Evolutionary conservation across 2,329 filamentous ascomycete genomes (phyloP).

Genomic region (Trichoderma sp.): DNA sequence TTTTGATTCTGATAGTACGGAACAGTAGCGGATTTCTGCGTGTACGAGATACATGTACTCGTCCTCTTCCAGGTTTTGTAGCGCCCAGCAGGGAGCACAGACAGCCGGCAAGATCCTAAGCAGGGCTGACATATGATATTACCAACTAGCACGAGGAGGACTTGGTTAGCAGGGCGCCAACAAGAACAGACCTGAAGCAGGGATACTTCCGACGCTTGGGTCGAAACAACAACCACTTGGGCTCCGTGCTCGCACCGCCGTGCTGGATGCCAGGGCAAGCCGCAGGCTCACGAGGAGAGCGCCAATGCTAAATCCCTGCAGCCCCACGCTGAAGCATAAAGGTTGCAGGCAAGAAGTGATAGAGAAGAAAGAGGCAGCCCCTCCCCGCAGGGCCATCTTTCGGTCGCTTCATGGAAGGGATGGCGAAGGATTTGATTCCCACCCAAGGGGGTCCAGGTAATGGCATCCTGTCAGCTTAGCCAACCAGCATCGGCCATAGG

Average conservation of each 20-base stretch:
- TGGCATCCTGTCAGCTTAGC: neutral
- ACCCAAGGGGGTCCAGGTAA: constrained; percentile 30
- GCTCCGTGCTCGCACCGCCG: constrained; percentile 24
- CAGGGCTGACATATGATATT: neutral
- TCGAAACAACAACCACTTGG: constrained; percentile 15
- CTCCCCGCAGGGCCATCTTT: constrained; percentile 1
- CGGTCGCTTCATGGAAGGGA: constrained; percentile 30
- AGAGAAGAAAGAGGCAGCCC: neutral
- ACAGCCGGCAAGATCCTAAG: neutral
- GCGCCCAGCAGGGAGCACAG: neutral
- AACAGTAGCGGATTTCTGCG: neutral
- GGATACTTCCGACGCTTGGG: constrained; percentile 14
- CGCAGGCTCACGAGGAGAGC: constrained; percentile 13
- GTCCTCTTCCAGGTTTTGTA: neutral
- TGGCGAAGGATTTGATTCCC: constrained; percentile 29
- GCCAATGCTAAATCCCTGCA: constrained; percentile 8
- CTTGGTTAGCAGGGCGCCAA: constrained; percentile 11
- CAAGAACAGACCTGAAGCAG: neutral
- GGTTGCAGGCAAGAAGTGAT: neutral
- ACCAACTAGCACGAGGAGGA: neutral
- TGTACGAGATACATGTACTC: neutral
- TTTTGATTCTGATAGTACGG: neutral
- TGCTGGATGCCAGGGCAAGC: constrained; percentile 20
- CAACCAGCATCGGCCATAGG: constrained; percentile 20
- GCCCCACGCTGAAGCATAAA: constrained; percentile 7